Conservation (phyloP, 495 filamentous ascomycete species). For the Trichoderma erinaceum region DNA sequence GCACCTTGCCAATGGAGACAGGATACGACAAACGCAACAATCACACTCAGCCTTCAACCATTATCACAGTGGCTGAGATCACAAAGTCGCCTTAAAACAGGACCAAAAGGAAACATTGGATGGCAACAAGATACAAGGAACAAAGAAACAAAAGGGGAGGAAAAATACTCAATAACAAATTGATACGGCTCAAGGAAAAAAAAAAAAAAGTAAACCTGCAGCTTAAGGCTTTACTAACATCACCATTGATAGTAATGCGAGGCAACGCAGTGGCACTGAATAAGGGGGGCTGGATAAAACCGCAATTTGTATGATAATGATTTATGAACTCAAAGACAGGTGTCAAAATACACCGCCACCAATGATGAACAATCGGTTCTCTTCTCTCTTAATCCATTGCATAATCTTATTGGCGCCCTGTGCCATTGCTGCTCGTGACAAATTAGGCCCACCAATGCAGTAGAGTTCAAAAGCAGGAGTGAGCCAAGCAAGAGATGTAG, state of each 20-base stretch:
- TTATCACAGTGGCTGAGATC: conserved; percentile 2
- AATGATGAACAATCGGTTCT: conserved; percentile 91
- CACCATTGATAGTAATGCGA: not conserved
- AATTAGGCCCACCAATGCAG: conserved; percentile 76
- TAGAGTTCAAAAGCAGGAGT: conserved; percentile 91
- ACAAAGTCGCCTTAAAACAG: not conserved
- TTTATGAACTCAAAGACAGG: not conserved
- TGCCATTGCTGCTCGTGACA: conserved; percentile 69
- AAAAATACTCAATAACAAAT: not conserved
- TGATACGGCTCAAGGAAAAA: not conserved
- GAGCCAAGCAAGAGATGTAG: conserved; percentile 79
- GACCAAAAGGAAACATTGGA: not conserved
- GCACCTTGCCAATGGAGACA: not conserved
- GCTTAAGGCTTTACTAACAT: not conserved
- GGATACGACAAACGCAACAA: not conserved
- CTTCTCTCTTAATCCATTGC: conserved; percentile 83
- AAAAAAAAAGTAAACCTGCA: not conserved
- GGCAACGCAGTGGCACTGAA: not conserved
- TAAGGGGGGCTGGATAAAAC: not conserved
- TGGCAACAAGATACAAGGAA: not conserved
- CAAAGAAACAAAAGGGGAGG: not conserved
- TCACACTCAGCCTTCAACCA: not conserved
- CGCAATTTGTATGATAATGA: conserved; percentile 8
- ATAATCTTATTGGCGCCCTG: conserved; percentile 81
- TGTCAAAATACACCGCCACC: conserved; percentile 70